Percentiles rank a stretch among this genome's conserved stretches.
Evolutionary conservation across 768 basidiomycete species (phyloP).

Genomic region (Trametes villosa): DNA sequence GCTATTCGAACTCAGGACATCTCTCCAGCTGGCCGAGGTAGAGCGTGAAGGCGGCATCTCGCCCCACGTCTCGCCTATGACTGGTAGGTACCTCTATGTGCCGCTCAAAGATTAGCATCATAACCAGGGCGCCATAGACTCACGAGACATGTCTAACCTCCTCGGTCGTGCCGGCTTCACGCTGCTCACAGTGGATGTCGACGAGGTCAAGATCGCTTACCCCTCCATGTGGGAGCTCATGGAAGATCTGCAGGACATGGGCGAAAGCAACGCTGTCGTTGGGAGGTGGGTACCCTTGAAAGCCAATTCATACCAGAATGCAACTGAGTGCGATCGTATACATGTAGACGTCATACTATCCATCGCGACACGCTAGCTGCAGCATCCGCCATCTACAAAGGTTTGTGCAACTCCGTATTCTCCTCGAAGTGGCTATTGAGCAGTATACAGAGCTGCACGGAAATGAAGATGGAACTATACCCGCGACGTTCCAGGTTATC

Average conservation of each 20-base stretch:
- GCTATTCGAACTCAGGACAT: constrained; percentile 92
- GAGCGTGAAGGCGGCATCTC: constrained; percentile 96
- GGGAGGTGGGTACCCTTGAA: constrained; percentile 59
- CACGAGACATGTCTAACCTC: constrained; percentile 90
- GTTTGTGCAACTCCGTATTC: constrained; percentile 42
- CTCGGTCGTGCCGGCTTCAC: constrained; percentile 93
- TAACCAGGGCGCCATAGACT: constrained; percentile 55
- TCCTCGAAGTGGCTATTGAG: background rate
- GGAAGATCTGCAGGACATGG: constrained; percentile 95
- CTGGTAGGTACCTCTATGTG: constrained; percentile 55
- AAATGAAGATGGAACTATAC: constrained; percentile 78
- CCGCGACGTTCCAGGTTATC: constrained; percentile 96
- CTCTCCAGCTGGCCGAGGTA: constrained; percentile 90
- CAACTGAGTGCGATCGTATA: too few species aligned
- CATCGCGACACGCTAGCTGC: constrained; percentile 89
- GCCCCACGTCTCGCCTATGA: constrained; percentile 98
- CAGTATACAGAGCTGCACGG: constrained; percentile 74
- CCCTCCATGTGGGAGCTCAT: constrained; percentile 97
- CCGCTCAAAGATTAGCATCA: background rate
- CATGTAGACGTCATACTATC: constrained; percentile 61
- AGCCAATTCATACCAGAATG: background rate
- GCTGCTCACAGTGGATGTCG: constrained; percentile 91
- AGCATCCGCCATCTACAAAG: constrained; percentile 92
- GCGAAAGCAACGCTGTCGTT: constrained; percentile 90
- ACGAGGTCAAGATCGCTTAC: constrained; percentile 89